Percentiles rank a stretch among this genome's conserved stretches.
These are phyloP conservation scores for Tubosaeta sp. DNA, from an alignment of 768 basidiomycete species.

Conservation along the genomic window DNA sequence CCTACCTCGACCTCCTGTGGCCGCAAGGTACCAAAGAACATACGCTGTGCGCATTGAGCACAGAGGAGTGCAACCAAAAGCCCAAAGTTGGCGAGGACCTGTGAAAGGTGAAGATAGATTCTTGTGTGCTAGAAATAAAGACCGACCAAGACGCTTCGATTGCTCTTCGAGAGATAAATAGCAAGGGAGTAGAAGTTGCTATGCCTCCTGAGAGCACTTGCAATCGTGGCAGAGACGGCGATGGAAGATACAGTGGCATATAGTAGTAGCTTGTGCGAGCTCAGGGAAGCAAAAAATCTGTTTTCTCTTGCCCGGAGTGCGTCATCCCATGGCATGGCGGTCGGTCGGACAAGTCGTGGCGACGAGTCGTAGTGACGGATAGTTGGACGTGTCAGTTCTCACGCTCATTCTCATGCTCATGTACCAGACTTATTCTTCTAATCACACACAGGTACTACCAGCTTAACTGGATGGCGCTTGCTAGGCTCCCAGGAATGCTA, in stretches of 20 bases:
- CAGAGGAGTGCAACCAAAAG: conserved; percentile 71
- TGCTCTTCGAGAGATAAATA: conserved; percentile 90
- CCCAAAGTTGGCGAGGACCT: conserved; percentile 92
- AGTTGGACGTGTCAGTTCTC: conserved; percentile 14
- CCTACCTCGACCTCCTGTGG: conserved; percentile 89
- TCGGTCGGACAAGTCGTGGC: neutral
- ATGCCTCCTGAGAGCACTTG: conserved; percentile 75
- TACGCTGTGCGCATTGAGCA: conserved; percentile 72
- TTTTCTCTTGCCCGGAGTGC: conserved; percentile 49
- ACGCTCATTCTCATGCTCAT: conserved; percentile 7
- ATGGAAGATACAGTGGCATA: conserved; percentile 66
- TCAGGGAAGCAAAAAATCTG: conserved; percentile 45
- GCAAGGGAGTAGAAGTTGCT: conserved; percentile 94
- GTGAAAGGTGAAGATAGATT: conserved; percentile 3
- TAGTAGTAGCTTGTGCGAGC: conserved; percentile 60
- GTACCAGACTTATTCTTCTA: too few relatives aligned
- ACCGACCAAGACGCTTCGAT: conserved; percentile 84
- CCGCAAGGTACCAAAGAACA: conserved; percentile 90
- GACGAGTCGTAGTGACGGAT: neutral
- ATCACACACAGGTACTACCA: too few relatives aligned
- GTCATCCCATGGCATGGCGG: conserved; percentile 47
- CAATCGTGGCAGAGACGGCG: conserved; percentile 68
- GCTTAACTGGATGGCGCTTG: too few relatives aligned
- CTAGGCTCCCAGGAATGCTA: too few relatives aligned
- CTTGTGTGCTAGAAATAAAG: neutral